phyloP scores from a whole-genome alignment of 2,329 filamentous ascomycete genomes.

The Cercospora brassicicola region DNA sequence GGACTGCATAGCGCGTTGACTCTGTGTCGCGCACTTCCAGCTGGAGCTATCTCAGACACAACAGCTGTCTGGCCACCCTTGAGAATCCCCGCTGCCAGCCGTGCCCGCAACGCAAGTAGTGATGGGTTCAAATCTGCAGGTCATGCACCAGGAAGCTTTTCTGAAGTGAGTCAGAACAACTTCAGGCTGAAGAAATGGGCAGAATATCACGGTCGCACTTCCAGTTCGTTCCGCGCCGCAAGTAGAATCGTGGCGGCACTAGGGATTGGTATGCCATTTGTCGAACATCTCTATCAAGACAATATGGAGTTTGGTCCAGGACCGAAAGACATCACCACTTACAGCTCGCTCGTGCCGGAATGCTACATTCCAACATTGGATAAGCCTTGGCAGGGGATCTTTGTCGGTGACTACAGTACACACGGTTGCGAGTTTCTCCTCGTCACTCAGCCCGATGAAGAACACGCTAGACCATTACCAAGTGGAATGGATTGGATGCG shows the following conservation, averaged over 20 bases:
- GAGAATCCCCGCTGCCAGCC: slow-evolving; percentile 63
- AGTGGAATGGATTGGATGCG: slow-evolving; percentile 37
- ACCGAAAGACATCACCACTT: slow-evolving; percentile 57
- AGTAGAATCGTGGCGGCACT: slow-evolving; percentile 30
- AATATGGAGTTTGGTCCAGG: slow-evolving; percentile 43
- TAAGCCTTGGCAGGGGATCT: slow-evolving; percentile 87
- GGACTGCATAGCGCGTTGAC: slow-evolving; percentile 66
- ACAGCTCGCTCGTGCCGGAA: slow-evolving; percentile 70
- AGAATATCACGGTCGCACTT: slow-evolving; percentile 53
- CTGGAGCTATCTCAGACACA: slow-evolving; percentile 38
- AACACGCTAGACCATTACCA: slow-evolving; percentile 42
- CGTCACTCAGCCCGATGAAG: slow-evolving; percentile 69
- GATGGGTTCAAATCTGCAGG: slow-evolving; percentile 47
- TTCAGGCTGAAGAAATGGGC: slow-evolving; percentile 79
- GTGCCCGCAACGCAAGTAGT: slow-evolving; percentile 55
- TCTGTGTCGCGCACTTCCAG: slow-evolving; percentile 58
- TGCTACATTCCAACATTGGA: slow-evolving; percentile 77
- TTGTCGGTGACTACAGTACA: slow-evolving; percentile 83
- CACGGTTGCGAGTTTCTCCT: slow-evolving; percentile 89
- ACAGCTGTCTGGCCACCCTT: slow-evolving; percentile 70
- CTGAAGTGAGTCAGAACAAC: slow-evolving; percentile 65
- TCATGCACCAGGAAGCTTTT: slow-evolving; percentile 54
- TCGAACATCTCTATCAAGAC: slow-evolving; percentile 26
- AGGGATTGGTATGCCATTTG: slow-evolving; percentile 34
- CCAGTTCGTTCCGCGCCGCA: slow-evolving; percentile 31